Percentiles rank a stretch among this genome's conserved stretches.
Conservation (phyloP, 352 stramenopile genomes). For the Globisporangium radiosum region DNA sequence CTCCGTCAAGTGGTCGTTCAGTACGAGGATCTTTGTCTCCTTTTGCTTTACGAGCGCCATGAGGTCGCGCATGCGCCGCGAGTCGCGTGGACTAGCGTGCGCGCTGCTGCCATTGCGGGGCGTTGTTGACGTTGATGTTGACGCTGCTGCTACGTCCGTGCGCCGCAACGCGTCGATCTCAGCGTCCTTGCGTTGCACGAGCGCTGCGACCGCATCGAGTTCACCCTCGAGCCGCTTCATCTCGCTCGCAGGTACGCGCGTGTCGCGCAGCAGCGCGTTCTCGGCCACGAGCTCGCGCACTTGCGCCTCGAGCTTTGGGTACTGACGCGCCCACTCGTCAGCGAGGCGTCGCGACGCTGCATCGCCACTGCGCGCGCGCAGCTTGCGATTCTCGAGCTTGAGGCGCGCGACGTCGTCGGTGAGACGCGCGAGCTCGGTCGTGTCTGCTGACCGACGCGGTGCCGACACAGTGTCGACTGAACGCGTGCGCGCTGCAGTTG, state of each 20-base stretch:
- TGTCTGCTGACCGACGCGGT: constrained; percentile 4
- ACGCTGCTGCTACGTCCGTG: neutral
- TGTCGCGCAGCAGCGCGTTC: constrained; percentile 48
- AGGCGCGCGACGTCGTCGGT: constrained; percentile 38
- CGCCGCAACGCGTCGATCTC: constrained; percentile 32
- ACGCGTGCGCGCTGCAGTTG: neutral
- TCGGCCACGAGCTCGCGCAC: constrained; percentile 43
- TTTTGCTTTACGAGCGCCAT: constrained; percentile 44
- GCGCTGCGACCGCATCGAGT: constrained; percentile 38
- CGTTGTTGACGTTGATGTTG: constrained; percentile 4
- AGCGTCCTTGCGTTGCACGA: constrained; percentile 47
- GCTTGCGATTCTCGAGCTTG: constrained; percentile 41
- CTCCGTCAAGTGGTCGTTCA: constrained; percentile 84
- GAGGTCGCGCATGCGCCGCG: constrained; percentile 44
- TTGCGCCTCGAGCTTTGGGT: constrained; percentile 34
- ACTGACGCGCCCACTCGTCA: constrained; percentile 35
- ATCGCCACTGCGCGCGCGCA: constrained; percentile 17
- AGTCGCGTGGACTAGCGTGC: constrained; percentile 11
- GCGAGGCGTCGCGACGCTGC: constrained; percentile 6
- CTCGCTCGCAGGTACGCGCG: constrained; percentile 30
- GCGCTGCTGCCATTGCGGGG: constrained; percentile 12
- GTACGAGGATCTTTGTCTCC: constrained; percentile 72
- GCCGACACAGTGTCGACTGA: constrained; percentile 8
- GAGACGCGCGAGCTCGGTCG: constrained; percentile 24
- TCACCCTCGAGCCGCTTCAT: constrained; percentile 38